Conservation (phyloP, 345 rosid species). For the Gossypium rotundifolium region DNA sequence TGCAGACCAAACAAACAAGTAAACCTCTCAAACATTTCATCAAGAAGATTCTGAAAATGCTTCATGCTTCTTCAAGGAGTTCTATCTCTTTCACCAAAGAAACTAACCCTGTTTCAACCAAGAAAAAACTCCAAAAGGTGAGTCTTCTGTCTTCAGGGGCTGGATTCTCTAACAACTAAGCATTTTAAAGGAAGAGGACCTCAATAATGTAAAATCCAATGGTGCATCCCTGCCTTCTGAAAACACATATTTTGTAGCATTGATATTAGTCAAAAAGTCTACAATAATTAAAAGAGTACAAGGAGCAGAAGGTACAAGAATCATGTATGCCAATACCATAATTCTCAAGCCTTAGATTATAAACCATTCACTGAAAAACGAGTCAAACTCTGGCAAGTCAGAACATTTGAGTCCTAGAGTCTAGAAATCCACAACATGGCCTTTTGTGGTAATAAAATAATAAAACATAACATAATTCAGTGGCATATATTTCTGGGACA, state of each 20-base stretch:
- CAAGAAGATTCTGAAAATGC: constrained; percentile 58
- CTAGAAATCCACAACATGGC: not conserved
- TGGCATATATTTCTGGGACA: not conserved
- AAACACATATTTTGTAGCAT: not conserved
- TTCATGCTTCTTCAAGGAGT: constrained; percentile 38
- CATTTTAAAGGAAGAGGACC: not conserved
- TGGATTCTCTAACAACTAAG: constrained; percentile 1
- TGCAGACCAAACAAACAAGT: constrained; percentile 38
- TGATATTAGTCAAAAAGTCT: not conserved
- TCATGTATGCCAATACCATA: not conserved
- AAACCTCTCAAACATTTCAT: constrained; percentile 52
- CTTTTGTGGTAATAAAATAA: not conserved
- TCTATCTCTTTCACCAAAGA: constrained; percentile 13
- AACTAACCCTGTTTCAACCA: constrained; percentile 33
- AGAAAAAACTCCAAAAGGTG: constrained; percentile 68
- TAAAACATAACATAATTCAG: not conserved
- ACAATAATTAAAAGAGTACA: not conserved
- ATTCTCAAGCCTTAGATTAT: constrained; percentile 3
- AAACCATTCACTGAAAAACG: not conserved
- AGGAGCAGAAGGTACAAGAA: not conserved
- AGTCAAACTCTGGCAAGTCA: not conserved
- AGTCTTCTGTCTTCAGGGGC: constrained; percentile 23
- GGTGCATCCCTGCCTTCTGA: not conserved
- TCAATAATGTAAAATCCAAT: not conserved
- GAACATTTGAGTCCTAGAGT: not conserved